Conservation (phyloP, 116 monocot species). For the Posidonia oceanica region DNA sequence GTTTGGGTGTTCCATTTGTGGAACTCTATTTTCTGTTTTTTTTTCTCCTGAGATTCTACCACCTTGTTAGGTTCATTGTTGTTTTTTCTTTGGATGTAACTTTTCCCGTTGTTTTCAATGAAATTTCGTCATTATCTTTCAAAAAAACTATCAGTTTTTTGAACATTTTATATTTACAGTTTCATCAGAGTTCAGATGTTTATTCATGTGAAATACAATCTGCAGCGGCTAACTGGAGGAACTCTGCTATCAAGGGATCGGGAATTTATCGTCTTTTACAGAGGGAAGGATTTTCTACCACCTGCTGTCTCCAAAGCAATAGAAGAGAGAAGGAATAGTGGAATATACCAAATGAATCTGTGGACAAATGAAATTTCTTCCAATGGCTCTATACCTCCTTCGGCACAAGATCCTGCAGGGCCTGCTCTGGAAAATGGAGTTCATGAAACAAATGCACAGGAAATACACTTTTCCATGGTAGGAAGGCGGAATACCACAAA, state of each 20-base stretch:
- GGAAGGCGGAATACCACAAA: slow-evolving; percentile 14
- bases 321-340: slow-evolving; percentile 72
- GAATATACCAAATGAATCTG: slow-evolving; percentile 8
- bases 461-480: slow-evolving; percentile 7
- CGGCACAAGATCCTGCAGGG: background rate
- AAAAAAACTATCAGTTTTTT: too few relatives aligned
- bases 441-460: slow-evolving; percentile 8
- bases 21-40: too few relatives aligned
- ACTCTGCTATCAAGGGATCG: slow-evolving; percentile 79
- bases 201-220: slow-evolving; percentile 1
- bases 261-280: slow-evolving; percentile 79
- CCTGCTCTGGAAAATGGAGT: slow-evolving; percentile 13
- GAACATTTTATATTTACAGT: too few relatives aligned
- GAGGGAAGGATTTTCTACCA: slow-evolving; percentile 99
- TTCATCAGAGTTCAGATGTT: slow-evolving; percentile 8
- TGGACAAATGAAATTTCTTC: slow-evolving; percentile 2
- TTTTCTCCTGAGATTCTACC: too few relatives aligned
- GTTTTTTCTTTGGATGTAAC: too few relatives aligned
- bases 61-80: too few relatives aligned
- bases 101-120: too few relatives aligned
- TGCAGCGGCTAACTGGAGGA: slow-evolving; percentile 87
- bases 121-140: too few relatives aligned
- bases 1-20: too few relatives aligned
- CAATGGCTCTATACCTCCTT: background rate
- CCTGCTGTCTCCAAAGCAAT: slow-evolving; percentile 72